phyloP scores from a whole-genome alignment of 495 filamentous ascomycete genomes.

The Xanthoparmelia taractica region DNA sequence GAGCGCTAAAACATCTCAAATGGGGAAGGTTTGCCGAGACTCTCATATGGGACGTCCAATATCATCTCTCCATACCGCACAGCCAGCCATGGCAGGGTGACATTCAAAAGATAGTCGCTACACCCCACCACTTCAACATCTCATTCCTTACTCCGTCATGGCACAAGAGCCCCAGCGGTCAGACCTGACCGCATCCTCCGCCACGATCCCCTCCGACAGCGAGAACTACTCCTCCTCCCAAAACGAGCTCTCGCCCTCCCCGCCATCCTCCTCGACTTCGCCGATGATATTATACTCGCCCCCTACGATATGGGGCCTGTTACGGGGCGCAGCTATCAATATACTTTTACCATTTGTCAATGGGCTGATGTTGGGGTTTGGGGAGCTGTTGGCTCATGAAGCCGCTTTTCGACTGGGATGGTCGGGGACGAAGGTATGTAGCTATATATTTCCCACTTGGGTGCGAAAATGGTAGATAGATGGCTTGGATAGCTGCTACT shows the following conservation, averaged over 20 bases:
- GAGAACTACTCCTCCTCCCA: conserved; percentile 76
- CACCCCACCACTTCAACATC: no score
- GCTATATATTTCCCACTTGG: not conserved
- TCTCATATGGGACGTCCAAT: not conserved
- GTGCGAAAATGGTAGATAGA: not conserved
- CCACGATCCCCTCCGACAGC: conserved; percentile 85
- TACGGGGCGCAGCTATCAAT: conserved; percentile 91
- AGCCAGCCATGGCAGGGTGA: conserved; percentile 18
- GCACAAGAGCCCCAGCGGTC: conserved; percentile 17
- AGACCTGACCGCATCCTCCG: conserved; percentile 66
- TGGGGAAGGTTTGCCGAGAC: conserved; percentile 5
- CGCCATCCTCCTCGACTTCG: conserved; percentile 58
- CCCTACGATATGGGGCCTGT: conserved; percentile 72
- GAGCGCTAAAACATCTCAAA: no score
- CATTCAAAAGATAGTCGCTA: not conserved
- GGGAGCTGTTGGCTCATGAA: conserved; percentile 93
- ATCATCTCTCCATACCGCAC: not conserved
- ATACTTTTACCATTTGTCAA: conserved; percentile 92
- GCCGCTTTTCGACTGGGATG: conserved; percentile 86
- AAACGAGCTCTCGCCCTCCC: conserved; percentile 52
- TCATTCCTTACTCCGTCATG: conserved; percentile 11
- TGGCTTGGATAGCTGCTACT: not conserved
- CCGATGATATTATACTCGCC: conserved; percentile 84
- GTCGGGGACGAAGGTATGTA: conserved; percentile 83
- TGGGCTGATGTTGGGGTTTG: conserved; percentile 96